Evolutionary conservation across 202 grass and related monocot genomes (phyloP).

Genomic region (Setaria italica): DNA sequence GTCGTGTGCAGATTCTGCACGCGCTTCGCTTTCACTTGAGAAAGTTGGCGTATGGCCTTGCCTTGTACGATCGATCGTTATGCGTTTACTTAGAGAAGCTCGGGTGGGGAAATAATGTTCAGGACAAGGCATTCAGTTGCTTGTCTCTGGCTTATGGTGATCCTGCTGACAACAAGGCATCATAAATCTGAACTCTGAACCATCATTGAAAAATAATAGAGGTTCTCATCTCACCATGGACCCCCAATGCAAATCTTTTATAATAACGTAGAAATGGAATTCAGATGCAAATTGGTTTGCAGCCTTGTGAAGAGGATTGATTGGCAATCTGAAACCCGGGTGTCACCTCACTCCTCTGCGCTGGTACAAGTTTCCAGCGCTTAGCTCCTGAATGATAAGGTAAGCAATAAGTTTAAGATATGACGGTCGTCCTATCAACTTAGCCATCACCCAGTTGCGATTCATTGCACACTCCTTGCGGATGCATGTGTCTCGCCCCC

Average conservation of each 20-base stretch:
- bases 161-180: neutral
- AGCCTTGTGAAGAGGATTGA: neutral
- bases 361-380: constrained; percentile 17
- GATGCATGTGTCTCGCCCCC: neutral
- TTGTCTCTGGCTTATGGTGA: neutral
- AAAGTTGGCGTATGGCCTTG: constrained; percentile 40
- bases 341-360: neutral
- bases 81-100: constrained; percentile 19
- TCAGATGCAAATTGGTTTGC: neutral
- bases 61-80: neutral
- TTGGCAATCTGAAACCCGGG: neutral
- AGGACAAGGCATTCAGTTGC: constrained; percentile 20
- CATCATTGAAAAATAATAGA: neutral
- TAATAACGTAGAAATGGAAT: neutral
- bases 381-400: constrained; percentile 3
- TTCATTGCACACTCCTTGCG: neutral
- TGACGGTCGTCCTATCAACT: constrained; percentile 14
- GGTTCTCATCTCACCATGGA: neutral
- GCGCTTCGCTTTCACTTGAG: constrained; percentile 32
- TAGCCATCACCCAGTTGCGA: neutral
- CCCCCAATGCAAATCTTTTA: neutral
- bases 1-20: neutral
- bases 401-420: neutral
- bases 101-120: constrained; percentile 8
- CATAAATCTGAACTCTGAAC: neutral